Conservation (phyloP, 192 early-diverging fungal genomes). For the Coemansia sp. region DNA sequence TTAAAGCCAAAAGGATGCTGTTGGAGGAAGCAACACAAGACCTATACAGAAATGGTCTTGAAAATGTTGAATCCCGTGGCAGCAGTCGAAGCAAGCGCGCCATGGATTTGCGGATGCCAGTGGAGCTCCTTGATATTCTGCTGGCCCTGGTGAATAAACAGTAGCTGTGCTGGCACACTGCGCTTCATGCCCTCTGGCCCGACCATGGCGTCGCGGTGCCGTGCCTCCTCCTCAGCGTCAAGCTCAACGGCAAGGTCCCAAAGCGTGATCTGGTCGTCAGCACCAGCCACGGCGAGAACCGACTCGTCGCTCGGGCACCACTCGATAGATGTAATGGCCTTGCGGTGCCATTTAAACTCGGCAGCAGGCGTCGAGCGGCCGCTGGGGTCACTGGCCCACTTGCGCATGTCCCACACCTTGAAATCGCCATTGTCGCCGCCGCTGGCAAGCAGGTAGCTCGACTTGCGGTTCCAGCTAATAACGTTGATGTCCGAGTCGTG, state of each 20-base stretch:
- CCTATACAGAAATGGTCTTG: slow-evolving; percentile 89
- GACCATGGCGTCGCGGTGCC: slow-evolving; percentile 51
- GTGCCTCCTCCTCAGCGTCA: slow-evolving; percentile 83
- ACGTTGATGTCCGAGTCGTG: slow-evolving; percentile 93
- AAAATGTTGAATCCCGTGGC: slow-evolving; percentile 91
- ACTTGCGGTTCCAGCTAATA: slow-evolving; percentile 88
- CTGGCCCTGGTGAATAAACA: slow-evolving; percentile 95
- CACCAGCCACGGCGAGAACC: slow-evolving; percentile 83
- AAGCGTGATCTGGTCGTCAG: slow-evolving; percentile 92
- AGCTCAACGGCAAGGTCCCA: slow-evolving; percentile 98
- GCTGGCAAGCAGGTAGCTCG: slow-evolving; percentile 84
- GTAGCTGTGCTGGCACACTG: slow-evolving; percentile 87
- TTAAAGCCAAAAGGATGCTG: too few relatives aligned
- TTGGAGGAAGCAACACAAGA: too few relatives aligned
- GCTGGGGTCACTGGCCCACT: slow-evolving; percentile 41
- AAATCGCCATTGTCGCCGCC: slow-evolving; percentile 92
- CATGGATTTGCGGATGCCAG: slow-evolving; percentile 94
- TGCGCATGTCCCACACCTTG: slow-evolving; percentile 92
- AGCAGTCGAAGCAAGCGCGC: slow-evolving; percentile 82
- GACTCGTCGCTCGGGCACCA: slow-evolving; percentile 94
- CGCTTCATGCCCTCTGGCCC: slow-evolving; percentile 58
- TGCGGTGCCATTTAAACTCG: slow-evolving; percentile 90
- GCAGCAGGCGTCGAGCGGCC: slow-evolving; percentile 70
- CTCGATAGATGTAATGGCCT: slow-evolving; percentile 91
- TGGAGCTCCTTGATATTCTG: slow-evolving; percentile 91